These are phyloP conservation scores for Neurospora pannonica DNA, from an alignment of 495 filamentous ascomycete species.

Conservation along the genomic window DNA sequence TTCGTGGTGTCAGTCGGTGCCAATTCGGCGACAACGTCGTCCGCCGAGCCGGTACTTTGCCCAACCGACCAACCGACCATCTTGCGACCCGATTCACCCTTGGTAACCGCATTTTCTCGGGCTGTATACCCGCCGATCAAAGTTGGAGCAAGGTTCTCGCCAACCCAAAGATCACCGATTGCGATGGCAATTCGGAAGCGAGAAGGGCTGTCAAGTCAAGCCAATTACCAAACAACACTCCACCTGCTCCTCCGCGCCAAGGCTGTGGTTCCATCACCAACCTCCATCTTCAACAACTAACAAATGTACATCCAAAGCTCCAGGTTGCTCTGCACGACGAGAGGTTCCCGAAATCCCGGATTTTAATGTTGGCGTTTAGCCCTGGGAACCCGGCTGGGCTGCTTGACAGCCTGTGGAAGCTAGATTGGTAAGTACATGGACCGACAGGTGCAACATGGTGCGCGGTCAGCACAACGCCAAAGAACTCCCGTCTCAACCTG, in stretches of 20 bases:
- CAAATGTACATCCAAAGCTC: background rate
- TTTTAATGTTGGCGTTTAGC: background rate
- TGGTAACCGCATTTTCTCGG: background rate
- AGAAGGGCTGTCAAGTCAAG: constrained; percentile 1
- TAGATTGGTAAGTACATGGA: background rate
- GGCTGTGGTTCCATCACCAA: constrained; percentile 2
- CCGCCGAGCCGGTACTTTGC: background rate
- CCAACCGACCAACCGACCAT: background rate
- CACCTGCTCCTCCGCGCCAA: background rate
- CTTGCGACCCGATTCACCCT: background rate
- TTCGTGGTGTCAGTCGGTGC: background rate
- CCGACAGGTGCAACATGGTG: background rate
- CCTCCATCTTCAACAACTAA: constrained; percentile 2
- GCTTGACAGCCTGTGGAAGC: background rate
- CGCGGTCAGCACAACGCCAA: background rate
- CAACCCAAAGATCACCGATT: background rate
- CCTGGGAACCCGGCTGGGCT: background rate
- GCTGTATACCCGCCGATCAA: background rate
- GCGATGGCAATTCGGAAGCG: background rate
- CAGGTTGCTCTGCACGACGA: background rate
- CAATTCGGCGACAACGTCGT: background rate
- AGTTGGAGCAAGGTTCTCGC: background rate
- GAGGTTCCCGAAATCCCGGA: background rate
- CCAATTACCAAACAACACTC: background rate
- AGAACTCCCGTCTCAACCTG: background rate